Percentiles rank a stretch among this genome's conserved stretches.
Evolutionary conservation across 805 yeast genomes (phyloP).

Genomic region (Jamesozyma spencerorum): DNA sequence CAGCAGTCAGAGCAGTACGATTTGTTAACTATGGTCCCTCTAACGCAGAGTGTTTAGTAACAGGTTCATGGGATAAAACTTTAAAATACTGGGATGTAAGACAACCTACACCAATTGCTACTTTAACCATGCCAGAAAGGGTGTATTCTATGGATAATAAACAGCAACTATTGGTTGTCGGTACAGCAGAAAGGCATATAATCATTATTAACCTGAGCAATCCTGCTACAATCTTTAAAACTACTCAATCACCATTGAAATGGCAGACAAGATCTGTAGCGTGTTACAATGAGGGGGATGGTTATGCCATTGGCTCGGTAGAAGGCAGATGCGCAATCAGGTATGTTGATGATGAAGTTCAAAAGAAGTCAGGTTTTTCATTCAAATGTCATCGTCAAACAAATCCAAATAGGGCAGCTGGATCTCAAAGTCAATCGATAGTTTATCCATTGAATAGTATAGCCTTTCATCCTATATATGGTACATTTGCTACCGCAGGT

Average conservation of each 20-base stretch:
- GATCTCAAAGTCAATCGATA: slow-evolving; percentile 46
- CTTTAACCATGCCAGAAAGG: slow-evolving; percentile 78
- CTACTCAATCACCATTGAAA: slow-evolving; percentile 66
- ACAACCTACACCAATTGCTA: slow-evolving; percentile 70
- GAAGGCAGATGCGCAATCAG: slow-evolving; percentile 96
- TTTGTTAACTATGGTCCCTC: slow-evolving; percentile 79
- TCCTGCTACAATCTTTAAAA: slow-evolving; percentile 76
- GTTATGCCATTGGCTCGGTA: slow-evolving; percentile 84
- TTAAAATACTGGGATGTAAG: slow-evolving; percentile 92
- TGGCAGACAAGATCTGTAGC: slow-evolving; percentile 77
- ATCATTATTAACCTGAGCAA: slow-evolving; percentile 67
- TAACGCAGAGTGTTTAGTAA: slow-evolving; percentile 67
- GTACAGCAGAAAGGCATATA: slow-evolving; percentile 83
- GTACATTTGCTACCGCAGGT: slow-evolving; percentile 91
- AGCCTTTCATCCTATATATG: slow-evolving; percentile 78
- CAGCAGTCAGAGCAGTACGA: slow-evolving; percentile 64
- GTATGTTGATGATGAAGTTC: slow-evolving; percentile 77
- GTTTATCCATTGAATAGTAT: slow-evolving; percentile 77
- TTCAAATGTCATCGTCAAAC: slow-evolving; percentile 88
- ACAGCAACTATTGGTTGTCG: slow-evolving; percentile 80
- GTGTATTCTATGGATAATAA: slow-evolving; percentile 83
- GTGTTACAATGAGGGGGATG: slow-evolving; percentile 87
- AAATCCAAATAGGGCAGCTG: slow-evolving; percentile 37
- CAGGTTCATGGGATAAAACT: slow-evolving; percentile 96
- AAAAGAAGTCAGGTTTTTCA: slow-evolving; percentile 64